Percentiles rank a stretch among this genome's conserved stretches.
phyloP scores from a whole-genome alignment of 2,329 filamentous ascomycete species.

The Diplocarpon mali region DNA sequence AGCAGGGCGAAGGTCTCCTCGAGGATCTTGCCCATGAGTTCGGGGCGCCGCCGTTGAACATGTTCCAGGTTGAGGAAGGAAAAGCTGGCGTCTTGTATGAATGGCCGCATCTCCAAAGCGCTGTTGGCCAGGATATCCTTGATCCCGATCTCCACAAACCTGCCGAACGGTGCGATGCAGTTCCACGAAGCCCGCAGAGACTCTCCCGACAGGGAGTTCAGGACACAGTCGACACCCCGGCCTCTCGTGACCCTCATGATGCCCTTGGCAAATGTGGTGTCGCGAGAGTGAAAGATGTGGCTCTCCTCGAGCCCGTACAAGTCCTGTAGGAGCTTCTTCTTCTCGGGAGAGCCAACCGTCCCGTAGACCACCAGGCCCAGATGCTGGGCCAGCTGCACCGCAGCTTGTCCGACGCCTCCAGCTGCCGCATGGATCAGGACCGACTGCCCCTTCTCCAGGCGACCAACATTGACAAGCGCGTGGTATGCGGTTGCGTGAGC shows the following conservation, averaged over 20 bases:
- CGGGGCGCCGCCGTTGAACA: neutral
- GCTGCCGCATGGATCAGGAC: constrained; percentile 17
- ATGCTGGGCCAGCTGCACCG: constrained; percentile 25
- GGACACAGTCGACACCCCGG: constrained; percentile 20
- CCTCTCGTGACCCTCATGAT: constrained; percentile 18
- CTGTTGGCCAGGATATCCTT: neutral
- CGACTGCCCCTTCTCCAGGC: constrained; percentile 27
- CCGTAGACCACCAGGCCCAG: constrained; percentile 31
- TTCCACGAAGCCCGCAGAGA: constrained; percentile 22
- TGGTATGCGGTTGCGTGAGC: constrained; percentile 34
- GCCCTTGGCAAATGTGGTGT: constrained; percentile 28
- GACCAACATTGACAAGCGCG: constrained; percentile 31
- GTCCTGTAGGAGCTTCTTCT: constrained; percentile 30
- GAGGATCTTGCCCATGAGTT: neutral
- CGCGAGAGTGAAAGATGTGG: constrained; percentile 31
- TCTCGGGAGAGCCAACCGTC: constrained; percentile 30
- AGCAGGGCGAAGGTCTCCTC: too few relatives aligned
- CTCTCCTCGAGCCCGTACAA: constrained; percentile 29
- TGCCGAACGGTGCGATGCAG: constrained; percentile 28
- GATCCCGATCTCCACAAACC: constrained; percentile 27
- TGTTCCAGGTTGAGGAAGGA: neutral
- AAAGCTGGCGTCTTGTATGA: neutral
- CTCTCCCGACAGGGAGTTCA: constrained; percentile 22
- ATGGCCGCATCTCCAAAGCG: neutral
- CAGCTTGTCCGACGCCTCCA: constrained; percentile 14